Evolutionary conservation across 768 basidiomycete genomes (phyloP).

Genomic region (Kwoniella shandongensis): DNA sequence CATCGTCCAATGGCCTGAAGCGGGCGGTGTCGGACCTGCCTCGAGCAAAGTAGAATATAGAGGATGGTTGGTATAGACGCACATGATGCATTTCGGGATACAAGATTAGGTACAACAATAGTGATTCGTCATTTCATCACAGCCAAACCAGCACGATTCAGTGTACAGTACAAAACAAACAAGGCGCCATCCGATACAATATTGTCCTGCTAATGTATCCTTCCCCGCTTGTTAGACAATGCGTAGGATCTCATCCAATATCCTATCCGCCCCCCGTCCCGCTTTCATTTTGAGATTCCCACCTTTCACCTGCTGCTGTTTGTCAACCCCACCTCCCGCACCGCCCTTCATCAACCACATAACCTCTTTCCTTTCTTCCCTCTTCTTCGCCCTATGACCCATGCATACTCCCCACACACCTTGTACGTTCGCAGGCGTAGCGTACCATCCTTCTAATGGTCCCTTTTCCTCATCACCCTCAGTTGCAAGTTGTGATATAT

Average conservation of each 20-base stretch:
- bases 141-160: too few species aligned
- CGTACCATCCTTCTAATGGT: slow-evolving; percentile 28
- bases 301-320: not conserved
- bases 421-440: slow-evolving; percentile 24
- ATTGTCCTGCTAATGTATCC: too few species aligned
- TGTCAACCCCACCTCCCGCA: slow-evolving; percentile 13
- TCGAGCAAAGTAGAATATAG: slow-evolving; percentile 7
- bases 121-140: too few species aligned
- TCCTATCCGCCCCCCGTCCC: slow-evolving; percentile 21
- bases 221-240: slow-evolving; percentile 8
- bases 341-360: slow-evolving; percentile 42
- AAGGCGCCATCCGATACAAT: too few species aligned
- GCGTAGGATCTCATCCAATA: slow-evolving; percentile 26
- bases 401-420: slow-evolving; percentile 25
- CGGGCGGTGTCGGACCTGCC: slow-evolving; percentile 1
- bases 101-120: not conserved
- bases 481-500: not conserved
- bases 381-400: slow-evolving; percentile 27
- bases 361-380: slow-evolving; percentile 28
- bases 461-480: not conserved
- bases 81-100: slow-evolving; percentile 10
- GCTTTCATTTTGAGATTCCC: too few species aligned
- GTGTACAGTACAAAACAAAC: too few species aligned
- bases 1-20: slow-evolving; percentile 82
- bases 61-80: slow-evolving; percentile 18